phyloP scores from a whole-genome alignment of 1,284 basidiomycete genomes.

The Kwoniella shivajii region DNA sequence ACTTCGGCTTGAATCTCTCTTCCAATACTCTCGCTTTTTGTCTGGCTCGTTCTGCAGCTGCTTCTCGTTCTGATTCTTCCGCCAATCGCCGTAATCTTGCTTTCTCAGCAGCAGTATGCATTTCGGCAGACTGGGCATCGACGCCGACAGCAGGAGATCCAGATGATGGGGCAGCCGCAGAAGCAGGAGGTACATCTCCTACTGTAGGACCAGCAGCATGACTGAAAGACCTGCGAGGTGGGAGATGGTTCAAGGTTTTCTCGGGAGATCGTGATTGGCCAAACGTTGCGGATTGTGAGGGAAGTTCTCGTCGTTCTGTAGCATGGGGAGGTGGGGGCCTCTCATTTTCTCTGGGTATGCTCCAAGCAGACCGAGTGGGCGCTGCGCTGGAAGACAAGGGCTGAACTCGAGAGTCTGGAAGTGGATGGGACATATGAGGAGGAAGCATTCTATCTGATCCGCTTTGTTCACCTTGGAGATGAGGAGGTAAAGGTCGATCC shows the following conservation, averaged over 20 bases:
- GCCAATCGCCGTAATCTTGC: constrained; percentile 70
- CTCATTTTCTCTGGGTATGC: constrained; percentile 12
- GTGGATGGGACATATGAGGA: constrained; percentile 37
- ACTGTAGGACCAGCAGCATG: constrained; percentile 9
- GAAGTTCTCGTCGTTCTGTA: constrained; percentile 34
- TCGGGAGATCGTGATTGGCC: constrained; percentile 14
- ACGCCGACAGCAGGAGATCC: constrained; percentile 2
- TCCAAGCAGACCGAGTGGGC: constrained; percentile 19
- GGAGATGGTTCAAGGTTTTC: constrained; percentile 28
- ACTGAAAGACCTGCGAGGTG: constrained; percentile 22
- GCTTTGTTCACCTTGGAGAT: constrained; percentile 12
- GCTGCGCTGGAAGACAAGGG: constrained; percentile 2
- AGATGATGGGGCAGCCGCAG: neutral
- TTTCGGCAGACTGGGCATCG: constrained; percentile 74
- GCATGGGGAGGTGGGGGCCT: constrained; percentile 46
- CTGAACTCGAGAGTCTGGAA: constrained; percentile 1
- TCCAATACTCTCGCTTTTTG: constrained; percentile 84
- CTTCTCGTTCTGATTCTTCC: constrained; percentile 83
- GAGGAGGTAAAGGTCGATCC: constrained; percentile 28
- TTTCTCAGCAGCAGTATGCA: constrained; percentile 86
- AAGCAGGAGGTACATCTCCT: neutral
- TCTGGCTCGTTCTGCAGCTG: constrained; percentile 77
- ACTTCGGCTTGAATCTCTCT: constrained; percentile 59
- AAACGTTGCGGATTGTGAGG: constrained; percentile 36
- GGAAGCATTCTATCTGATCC: constrained; percentile 35